Conservation (phyloP, 495 filamentous ascomycete species). For the Chaetomium fimeti region DNA sequence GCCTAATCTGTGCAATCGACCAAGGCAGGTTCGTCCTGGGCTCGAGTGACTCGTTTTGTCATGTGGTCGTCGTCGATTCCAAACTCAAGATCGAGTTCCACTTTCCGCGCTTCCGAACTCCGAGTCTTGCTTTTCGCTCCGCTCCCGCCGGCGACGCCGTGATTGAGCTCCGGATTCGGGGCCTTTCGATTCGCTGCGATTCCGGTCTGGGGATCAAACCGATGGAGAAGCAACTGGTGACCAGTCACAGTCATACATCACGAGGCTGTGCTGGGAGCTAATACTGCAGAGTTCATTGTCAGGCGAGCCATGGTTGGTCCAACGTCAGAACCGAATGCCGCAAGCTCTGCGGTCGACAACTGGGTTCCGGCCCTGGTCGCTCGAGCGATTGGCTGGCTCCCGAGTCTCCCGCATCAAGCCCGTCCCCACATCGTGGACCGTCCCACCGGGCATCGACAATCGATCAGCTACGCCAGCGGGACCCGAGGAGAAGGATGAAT, state of each 20-base stretch:
- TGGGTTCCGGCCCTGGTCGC: conserved; percentile 10
- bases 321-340: conserved; percentile 12
- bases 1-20: background rate
- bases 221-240: background rate
- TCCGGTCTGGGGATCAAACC: background rate
- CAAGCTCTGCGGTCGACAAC: conserved; percentile 11
- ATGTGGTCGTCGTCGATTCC: background rate
- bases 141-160: conserved; percentile 14
- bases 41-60: background rate
- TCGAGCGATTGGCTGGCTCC: conserved; percentile 30
- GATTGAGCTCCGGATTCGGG: background rate
- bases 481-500: conserved; percentile 10
- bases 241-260: conserved; percentile 17
- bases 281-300: background rate
- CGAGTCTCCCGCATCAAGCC: conserved; percentile 24
- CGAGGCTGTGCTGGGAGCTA: conserved; percentile 23
- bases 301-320: conserved; percentile 9
- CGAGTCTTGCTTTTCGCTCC: background rate
- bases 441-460: conserved; percentile 13
- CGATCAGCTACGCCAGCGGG: background rate
- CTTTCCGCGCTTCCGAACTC: background rate
- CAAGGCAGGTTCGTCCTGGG: background rate
- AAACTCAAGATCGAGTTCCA: background rate
- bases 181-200: conserved; percentile 13
- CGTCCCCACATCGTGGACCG: conserved; percentile 13